Conservation (phyloP, 139 green algal species). For the Haematococcus lacustris region DNA sequence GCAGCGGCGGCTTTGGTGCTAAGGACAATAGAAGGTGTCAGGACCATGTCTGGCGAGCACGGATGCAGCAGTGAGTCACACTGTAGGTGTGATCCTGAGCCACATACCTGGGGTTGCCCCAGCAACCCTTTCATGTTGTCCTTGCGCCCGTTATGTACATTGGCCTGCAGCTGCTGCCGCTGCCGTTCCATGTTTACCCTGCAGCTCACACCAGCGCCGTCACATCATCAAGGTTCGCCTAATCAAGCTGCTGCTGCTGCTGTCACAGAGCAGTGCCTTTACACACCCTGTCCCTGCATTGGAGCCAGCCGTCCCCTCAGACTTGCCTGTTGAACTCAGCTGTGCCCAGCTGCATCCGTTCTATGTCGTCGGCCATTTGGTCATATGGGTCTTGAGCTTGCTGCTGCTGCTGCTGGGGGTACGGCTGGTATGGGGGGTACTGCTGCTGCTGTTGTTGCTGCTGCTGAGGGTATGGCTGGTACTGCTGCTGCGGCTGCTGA, state of each 20-base stretch:
- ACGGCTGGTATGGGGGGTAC: conserved; percentile 12
- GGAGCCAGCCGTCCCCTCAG: too few species aligned
- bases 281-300: background rate
- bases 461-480: too few species aligned
- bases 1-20: too few species aligned
- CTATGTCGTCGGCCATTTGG: conserved; percentile 24
- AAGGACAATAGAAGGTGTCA: too few species aligned
- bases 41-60: too few species aligned
- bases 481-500: background rate
- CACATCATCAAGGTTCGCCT: too few species aligned
- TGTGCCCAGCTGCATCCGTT: conserved; percentile 21
- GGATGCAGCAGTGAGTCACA: too few species aligned
- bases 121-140: conserved; percentile 17
- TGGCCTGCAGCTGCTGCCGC: conserved; percentile 12
- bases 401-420: conserved; percentile 7
- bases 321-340: conserved; percentile 13
- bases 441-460: conserved; percentile 8
- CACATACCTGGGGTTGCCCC: background rate
- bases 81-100: too few species aligned
- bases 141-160: conserved; percentile 15
- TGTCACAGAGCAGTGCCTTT: background rate
- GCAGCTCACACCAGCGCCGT: background rate
- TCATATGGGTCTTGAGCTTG: conserved; percentile 15
- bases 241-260: background rate
- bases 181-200: background rate